phyloP scores from a whole-genome alignment of 371 early-diverging fungal species.

The Smittium culicis region DNA sequence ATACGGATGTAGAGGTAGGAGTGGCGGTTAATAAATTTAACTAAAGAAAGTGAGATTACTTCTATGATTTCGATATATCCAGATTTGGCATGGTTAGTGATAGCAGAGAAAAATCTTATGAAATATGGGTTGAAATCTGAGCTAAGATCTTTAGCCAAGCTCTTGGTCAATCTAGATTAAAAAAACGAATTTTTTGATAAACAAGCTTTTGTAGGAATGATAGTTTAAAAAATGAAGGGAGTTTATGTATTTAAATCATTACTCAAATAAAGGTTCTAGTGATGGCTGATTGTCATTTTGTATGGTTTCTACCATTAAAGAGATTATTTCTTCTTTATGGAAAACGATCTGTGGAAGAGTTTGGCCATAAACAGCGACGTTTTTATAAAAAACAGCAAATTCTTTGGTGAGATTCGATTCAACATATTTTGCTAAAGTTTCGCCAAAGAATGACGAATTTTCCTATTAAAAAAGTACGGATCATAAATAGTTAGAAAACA shows the following conservation, averaged over 20 bases:
- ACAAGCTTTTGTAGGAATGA: too few species aligned
- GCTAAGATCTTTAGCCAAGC: slow-evolving; percentile 78
- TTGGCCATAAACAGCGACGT: slow-evolving; percentile 46
- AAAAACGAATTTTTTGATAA: too few species aligned
- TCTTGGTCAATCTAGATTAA: slow-evolving; percentile 45
- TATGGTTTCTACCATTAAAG: slow-evolving; percentile 44
- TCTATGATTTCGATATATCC: slow-evolving; percentile 60
- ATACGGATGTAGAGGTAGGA: neutral
- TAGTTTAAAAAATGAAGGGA: too few species aligned
- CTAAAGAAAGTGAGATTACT: slow-evolving; percentile 13
- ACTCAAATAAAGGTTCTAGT: slow-evolving; percentile 59
- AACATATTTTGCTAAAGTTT: slow-evolving; percentile 57
- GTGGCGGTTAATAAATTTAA: neutral
- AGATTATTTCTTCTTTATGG: slow-evolving; percentile 67
- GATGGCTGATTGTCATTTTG: slow-evolving; percentile 40
- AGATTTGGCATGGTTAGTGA: slow-evolving; percentile 47
- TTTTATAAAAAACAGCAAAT: slow-evolving; percentile 51
- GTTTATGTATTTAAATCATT: too few species aligned
- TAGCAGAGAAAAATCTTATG: slow-evolving; percentile 39
- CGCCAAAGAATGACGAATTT: slow-evolving; percentile 67
- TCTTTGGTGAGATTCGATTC: slow-evolving; percentile 76
- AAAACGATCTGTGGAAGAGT: slow-evolving; percentile 74
- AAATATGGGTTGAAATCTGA: slow-evolving; percentile 79
- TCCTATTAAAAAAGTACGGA: slow-evolving; percentile 17
- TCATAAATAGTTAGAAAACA: too few species aligned